These are phyloP conservation scores for Begonia fuchsioides DNA, from an alignment of 306 rosid genomes.

Conservation along the genomic window DNA sequence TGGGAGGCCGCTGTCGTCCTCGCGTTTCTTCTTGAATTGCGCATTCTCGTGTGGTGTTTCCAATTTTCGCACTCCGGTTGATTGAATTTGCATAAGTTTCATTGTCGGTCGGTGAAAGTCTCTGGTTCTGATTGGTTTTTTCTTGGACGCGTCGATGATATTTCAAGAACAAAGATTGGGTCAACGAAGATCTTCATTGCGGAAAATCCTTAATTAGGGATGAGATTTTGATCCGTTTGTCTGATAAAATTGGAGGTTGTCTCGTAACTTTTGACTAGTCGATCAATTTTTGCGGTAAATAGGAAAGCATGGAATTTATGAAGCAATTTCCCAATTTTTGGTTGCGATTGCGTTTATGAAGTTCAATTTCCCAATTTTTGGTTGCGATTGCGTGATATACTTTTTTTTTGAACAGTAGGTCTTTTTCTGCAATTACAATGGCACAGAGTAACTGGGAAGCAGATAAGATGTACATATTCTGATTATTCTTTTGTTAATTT, in stretches of 20 bases:
- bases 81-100: not conserved
- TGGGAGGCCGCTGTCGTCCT: constrained; percentile 1
- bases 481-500: constrained; percentile 1
- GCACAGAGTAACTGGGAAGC: constrained; percentile 98
- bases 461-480: constrained; percentile 61
- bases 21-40: constrained; percentile 3
- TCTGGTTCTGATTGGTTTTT: constrained; percentile 6
- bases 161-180: constrained; percentile 13
- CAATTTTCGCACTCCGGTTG: constrained; percentile 3
- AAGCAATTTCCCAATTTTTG: constrained; percentile 5
- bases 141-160: constrained; percentile 9
- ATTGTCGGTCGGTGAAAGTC: constrained; percentile 1
- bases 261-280: constrained; percentile 12
- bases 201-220: constrained; percentile 17
- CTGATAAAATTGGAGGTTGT: constrained; percentile 26
- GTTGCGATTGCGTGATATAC: not conserved
- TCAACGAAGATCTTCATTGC: constrained; percentile 26
- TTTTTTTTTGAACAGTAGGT: constrained; percentile 13
- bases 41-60: constrained; percentile 10
- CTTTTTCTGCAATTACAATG: constrained; percentile 24
- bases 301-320: not conserved
- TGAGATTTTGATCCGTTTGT: constrained; percentile 45
- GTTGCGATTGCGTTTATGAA: too few relatives aligned
- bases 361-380: too few relatives aligned
- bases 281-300: constrained; percentile 12